These are phyloP conservation scores for Hyphopichia wangnamkhiaoensis DNA, from an alignment of 1,139 yeast genomes.

Conservation along the genomic window DNA sequence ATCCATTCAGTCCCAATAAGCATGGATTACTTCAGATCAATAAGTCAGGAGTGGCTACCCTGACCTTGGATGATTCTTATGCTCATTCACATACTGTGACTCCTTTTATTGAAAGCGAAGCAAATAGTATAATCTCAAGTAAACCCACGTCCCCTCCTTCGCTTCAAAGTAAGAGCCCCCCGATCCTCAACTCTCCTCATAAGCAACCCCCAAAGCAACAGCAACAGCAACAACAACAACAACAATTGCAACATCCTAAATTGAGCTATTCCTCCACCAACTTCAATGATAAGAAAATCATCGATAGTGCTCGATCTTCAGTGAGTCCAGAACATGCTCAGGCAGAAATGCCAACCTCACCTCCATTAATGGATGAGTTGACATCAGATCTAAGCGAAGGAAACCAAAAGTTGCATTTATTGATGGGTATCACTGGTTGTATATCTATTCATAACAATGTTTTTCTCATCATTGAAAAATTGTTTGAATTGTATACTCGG, in stretches of 20 bases:
- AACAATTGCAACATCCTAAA: neutral
- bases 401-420: constrained; percentile 22
- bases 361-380: neutral
- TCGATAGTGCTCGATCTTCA: constrained; percentile 11
- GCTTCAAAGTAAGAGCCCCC: no score
- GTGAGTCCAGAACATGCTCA: constrained; percentile 3
- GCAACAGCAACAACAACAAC: neutral
- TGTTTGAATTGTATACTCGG: constrained; percentile 25
- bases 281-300: constrained; percentile 14
- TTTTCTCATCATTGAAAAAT: constrained; percentile 27
- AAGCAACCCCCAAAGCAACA: neutral
- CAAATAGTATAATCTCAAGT: constrained; percentile 9
- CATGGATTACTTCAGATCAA: constrained; percentile 18
- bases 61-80: constrained; percentile 7
- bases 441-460: constrained; percentile 26
- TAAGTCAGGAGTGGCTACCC: constrained; percentile 8
- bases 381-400: constrained; percentile 1
- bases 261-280: constrained; percentile 7
- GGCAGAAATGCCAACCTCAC: constrained; percentile 1
- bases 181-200: no score
- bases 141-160: constrained; percentile 10
- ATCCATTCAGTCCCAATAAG: constrained; percentile 23
- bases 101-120: constrained; percentile 8
- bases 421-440: constrained; percentile 33
- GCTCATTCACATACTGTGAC: constrained; percentile 10